A percentile compares a stretch with the other conserved stretches of the same genome.
These are phyloP conservation scores for Marvania coccoides DNA, from an alignment of 139 green algal genomes.

Conservation along the genomic window DNA sequence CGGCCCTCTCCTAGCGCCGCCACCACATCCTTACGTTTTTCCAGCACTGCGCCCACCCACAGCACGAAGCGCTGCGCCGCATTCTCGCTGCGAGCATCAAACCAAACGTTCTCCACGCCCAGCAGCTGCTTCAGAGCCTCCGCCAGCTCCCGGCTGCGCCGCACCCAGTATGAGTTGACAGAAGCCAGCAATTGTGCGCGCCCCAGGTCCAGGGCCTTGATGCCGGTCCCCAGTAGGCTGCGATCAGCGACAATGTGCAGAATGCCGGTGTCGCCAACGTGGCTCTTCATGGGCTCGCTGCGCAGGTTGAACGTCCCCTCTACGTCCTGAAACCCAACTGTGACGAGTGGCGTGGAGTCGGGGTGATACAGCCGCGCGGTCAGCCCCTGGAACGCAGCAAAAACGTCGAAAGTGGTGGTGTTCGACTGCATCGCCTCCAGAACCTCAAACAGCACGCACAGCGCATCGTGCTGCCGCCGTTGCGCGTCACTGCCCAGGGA, in stretches of 20 bases:
- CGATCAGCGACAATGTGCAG: constrained; percentile 68
- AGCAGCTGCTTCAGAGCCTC: constrained; percentile 53
- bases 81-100: constrained; percentile 56
- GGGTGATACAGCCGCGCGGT: constrained; percentile 58
- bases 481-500: constrained; percentile 50
- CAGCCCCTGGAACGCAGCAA: constrained; percentile 49
- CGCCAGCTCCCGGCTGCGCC: constrained; percentile 49
- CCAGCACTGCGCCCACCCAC: constrained; percentile 72
- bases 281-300: constrained; percentile 42
- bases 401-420: constrained; percentile 2
- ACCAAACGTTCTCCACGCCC: constrained; percentile 73
- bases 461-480: constrained; percentile 57
- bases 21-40: constrained; percentile 37
- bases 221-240: constrained; percentile 22
- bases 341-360: constrained; percentile 44
- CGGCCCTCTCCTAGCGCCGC: constrained; percentile 16
- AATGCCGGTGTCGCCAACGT: constrained; percentile 64
- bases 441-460: constrained; percentile 22
- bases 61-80: constrained; percentile 82
- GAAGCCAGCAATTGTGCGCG: constrained; percentile 58
- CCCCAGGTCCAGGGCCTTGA: constrained; percentile 61
- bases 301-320: constrained; percentile 43
- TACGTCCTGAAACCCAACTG: constrained; percentile 32
- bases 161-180: constrained; percentile 62
- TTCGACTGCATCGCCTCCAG: constrained; percentile 37